These are phyloP conservation scores for Diaporthe eres DNA, from an alignment of 2,329 filamentous ascomycete species.

Conservation along the genomic window DNA sequence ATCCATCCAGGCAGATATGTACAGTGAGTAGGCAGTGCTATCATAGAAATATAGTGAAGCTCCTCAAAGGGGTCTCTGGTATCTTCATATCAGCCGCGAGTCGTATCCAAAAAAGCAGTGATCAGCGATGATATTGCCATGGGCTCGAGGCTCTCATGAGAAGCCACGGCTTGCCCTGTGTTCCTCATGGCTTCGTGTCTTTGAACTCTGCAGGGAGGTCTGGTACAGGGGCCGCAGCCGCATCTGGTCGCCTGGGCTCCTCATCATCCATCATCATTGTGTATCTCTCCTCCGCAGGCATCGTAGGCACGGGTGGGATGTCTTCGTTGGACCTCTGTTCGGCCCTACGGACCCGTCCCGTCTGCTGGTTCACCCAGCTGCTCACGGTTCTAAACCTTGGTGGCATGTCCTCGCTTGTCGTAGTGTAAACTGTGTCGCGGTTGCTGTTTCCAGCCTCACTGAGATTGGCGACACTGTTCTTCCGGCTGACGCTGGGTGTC, in stretches of 20 bases:
- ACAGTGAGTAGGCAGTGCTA: constrained; percentile 32
- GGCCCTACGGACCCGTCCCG: constrained; percentile 65
- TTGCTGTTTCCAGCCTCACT: constrained; percentile 52
- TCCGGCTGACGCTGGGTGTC: constrained; percentile 39
- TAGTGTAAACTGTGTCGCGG: constrained; percentile 67
- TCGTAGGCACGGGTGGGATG: constrained; percentile 57
- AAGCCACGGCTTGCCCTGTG: neutral
- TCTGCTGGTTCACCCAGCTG: constrained; percentile 77
- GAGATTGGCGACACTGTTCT: constrained; percentile 48
- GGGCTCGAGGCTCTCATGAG: neutral
- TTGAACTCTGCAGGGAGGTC: constrained; percentile 6
- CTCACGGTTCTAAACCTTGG: constrained; percentile 70
- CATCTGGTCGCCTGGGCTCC: constrained; percentile 55
- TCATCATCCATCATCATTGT: constrained; percentile 67
- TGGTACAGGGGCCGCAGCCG: constrained; percentile 1
- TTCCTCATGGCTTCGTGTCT: constrained; percentile 16
- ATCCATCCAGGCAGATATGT: constrained; percentile 36
- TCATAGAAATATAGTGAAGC: constrained; percentile 21
- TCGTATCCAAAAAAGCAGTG: constrained; percentile 12
- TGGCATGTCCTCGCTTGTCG: constrained; percentile 66
- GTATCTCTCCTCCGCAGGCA: constrained; percentile 62
- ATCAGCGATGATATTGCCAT: neutral
- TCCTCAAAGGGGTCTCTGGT: constrained; percentile 34
- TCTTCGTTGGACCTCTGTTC: constrained; percentile 55
- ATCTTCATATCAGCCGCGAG: constrained; percentile 24